These are phyloP conservation scores for Lactifluus echinatus DNA, from an alignment of 768 basidiomycete genomes.

Conservation along the genomic window DNA sequence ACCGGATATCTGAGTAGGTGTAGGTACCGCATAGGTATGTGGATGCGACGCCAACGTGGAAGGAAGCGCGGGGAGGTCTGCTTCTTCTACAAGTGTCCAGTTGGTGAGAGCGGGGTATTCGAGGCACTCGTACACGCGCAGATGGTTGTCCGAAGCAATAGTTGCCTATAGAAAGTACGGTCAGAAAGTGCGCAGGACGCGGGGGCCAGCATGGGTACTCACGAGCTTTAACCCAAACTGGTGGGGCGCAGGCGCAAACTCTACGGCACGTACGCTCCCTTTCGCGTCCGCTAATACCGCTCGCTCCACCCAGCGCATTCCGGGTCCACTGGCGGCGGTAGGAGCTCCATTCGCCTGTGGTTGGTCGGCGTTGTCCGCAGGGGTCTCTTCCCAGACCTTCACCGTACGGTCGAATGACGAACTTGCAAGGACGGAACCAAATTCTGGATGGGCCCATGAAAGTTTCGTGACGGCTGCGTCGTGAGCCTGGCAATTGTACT, in stretches of 20 bases:
- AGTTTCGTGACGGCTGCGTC: constrained; percentile 81
- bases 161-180: constrained; percentile 48
- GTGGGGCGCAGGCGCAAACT: constrained; percentile 82
- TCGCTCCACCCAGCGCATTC: constrained; percentile 58
- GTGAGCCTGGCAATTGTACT: constrained; percentile 59
- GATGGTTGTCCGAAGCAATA: constrained; percentile 77
- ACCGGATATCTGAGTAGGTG: constrained; percentile 54
- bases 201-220: constrained; percentile 25
- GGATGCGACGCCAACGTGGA: constrained; percentile 35
- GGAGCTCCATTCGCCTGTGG: constrained; percentile 24
- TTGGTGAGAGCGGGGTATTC: constrained; percentile 63
- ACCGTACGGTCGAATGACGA: constrained; percentile 87
- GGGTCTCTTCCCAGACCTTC: constrained; percentile 80
- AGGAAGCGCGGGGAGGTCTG: constrained; percentile 59
- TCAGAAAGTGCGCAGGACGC: background rate
- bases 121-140: constrained; percentile 87
- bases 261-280: constrained; percentile 77
- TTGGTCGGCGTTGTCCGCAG: constrained; percentile 25
- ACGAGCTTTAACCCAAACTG: constrained; percentile 87
- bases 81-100: constrained; percentile 69
- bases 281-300: constrained; percentile 74
- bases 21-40: constrained; percentile 54
- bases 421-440: constrained; percentile 80
- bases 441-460: constrained; percentile 90
- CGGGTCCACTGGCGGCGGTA: constrained; percentile 14